Evolutionary conservation across 1,284 basidiomycete genomes (phyloP), one percentile per base, ranked within the genome.

Genomic region (Fomitopsis betulina): DNA sequence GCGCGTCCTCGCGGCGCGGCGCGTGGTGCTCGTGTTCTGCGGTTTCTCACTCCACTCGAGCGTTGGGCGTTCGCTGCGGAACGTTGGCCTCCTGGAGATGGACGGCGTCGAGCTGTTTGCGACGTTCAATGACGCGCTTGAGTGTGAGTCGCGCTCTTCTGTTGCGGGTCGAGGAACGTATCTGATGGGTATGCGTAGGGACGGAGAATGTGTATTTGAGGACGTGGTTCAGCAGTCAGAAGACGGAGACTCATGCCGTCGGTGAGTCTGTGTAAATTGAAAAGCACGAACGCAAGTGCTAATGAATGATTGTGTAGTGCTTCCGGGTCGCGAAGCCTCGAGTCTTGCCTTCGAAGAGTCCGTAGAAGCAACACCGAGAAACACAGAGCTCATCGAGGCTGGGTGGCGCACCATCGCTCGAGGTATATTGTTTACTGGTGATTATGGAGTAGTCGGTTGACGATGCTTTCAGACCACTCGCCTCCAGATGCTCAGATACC

Each of bases 71-170:
- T 91, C 94, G 0, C 70, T 98, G 57, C 73, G 80, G 53, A 88
- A 79, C 53, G 90, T 93, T 0, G 89, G 84, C 3, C 79, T 98
- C 1, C 84, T 97, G 72, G 86, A 84, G 38, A 81, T 86, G 58
- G 82, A 85, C 0, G 82, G 83, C 0, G 92, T 96, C 3, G 94
- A 97, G 73, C 75, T 96, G 15, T 97, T 98, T 70, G 80, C 79
- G 56, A 87, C 82, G 7, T 80, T 96, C 63, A 95, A 92, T 68
- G 93, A 98, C 70, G 96, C 95, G 0, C 83, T 98, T 75, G 96
- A 98, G 74, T 98, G 89, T 90, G 64, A 71, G 87, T 77, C n/a
- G 21, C 10, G 30, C 15, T 17, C 25, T 1, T 35, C 21, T 30
- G 40, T 25, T 21, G 12, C n/a, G 25, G 10, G 6, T 27, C 2